Percentiles rank a stretch among this genome's conserved stretches.
phyloP scores from a whole-genome alignment of 805 yeast species.

The Spathaspora gorwiae region DNA sequence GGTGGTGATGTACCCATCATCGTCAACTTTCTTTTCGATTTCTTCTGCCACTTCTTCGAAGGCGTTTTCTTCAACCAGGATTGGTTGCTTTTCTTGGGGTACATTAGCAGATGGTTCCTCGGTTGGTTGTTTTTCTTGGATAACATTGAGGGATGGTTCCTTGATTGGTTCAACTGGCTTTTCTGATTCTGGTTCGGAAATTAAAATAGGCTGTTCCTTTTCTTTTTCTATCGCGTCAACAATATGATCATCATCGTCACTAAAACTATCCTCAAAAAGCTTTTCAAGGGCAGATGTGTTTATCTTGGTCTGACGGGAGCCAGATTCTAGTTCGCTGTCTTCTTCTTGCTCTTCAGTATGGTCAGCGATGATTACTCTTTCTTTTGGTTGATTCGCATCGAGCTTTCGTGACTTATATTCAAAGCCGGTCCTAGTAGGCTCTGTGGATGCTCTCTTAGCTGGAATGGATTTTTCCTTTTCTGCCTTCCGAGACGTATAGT shows the following conservation, averaged over 20 bases:
- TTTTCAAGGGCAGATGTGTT: constrained; percentile 23
- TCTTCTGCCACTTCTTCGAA: constrained; percentile 3
- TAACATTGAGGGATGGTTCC: not conserved
- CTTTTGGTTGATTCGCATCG: constrained; percentile 26
- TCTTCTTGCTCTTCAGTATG: constrained; percentile 10
- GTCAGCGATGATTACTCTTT: constrained; percentile 32
- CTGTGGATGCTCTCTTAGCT: constrained; percentile 10
- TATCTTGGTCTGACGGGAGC: not conserved
- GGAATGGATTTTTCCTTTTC: constrained; percentile 3
- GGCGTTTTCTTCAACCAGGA: constrained; percentile 1
- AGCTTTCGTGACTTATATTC: constrained; percentile 35
- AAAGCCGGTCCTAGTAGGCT: constrained; percentile 11
- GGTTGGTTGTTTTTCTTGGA: not conserved
- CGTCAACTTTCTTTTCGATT: constrained; percentile 31
- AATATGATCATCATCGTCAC: constrained; percentile 10
- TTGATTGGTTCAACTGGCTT: constrained; percentile 1
- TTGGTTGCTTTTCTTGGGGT: constrained; percentile 1
- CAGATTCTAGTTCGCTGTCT: constrained; percentile 1
- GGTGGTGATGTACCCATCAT: constrained; percentile 49
- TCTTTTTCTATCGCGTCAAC: not conserved
- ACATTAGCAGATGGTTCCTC: not conserved
- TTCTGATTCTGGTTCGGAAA: constrained; percentile 1
- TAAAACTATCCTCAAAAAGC: constrained; percentile 24
- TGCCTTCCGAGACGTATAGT: constrained; percentile 17
- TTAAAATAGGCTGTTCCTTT: constrained; percentile 10